A percentile compares a stretch with the other conserved stretches of the same genome.
phyloP scores from a whole-genome alignment of 179 eudicot species.

The Sideroxylon spinosum region DNA sequence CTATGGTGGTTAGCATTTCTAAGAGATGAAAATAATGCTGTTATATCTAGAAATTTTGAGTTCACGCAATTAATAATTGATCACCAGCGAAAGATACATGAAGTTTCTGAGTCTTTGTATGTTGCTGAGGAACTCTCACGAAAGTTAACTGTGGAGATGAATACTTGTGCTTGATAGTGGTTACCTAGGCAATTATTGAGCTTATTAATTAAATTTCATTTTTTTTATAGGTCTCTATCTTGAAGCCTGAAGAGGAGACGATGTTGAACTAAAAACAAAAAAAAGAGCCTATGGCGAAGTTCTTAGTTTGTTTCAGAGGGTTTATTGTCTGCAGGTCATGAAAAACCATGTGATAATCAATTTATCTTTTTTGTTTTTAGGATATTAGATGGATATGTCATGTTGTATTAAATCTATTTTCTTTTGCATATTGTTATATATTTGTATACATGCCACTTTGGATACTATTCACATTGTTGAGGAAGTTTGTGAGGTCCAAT shows the following conservation, averaged over 20 bases:
- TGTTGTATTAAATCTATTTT: background rate
- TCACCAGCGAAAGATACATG: constrained; percentile 64
- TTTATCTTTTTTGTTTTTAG: background rate
- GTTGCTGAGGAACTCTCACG: constrained; percentile 21
- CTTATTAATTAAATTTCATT: background rate
- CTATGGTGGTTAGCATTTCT: constrained; percentile 12
- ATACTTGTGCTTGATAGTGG: no score
- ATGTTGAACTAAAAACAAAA: constrained; percentile 52
- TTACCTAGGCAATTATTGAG: background rate
- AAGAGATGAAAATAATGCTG: constrained; percentile 53
- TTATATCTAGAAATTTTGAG: constrained; percentile 62
- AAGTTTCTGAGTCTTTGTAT: constrained; percentile 54
- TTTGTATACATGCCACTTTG: constrained; percentile 41
- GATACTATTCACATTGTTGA: constrained; percentile 69
- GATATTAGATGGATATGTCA: background rate
- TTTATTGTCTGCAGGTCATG: constrained; percentile 43
- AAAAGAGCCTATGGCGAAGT: constrained; percentile 75
- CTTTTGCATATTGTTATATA: background rate
- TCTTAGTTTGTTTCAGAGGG: constrained; percentile 65
- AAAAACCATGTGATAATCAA: constrained; percentile 14
- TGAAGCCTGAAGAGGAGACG: constrained; percentile 63
- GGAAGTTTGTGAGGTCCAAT: constrained; percentile 49
- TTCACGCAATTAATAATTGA: constrained; percentile 66
- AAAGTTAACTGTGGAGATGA: constrained; percentile 37
- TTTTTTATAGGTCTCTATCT: constrained; percentile 37